Conservation (phyloP, 108 stramenopile species). For the Cylindrotheca fusiformis region DNA sequence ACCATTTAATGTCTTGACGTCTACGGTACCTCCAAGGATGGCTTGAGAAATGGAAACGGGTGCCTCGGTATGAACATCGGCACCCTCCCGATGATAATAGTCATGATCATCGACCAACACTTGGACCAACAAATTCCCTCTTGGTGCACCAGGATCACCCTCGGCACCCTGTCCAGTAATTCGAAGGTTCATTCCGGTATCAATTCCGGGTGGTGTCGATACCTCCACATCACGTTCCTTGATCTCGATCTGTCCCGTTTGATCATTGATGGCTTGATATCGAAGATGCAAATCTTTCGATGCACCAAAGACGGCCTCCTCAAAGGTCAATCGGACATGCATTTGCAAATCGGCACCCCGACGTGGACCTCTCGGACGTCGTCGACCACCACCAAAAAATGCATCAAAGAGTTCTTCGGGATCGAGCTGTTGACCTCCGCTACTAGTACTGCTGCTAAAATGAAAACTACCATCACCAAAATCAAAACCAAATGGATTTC, state of each 20-base stretch:
- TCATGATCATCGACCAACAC: conserved; percentile 84
- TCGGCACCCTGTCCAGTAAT: conserved; percentile 88
- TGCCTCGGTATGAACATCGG: conserved; percentile 80
- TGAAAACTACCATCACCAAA: conserved; percentile 80
- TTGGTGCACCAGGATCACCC: conserved; percentile 85
- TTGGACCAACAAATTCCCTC: conserved; percentile 89
- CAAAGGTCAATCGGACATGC: conserved; percentile 77
- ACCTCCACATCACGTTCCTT: conserved; percentile 85
- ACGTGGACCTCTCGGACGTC: conserved; percentile 69
- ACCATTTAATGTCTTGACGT: conserved; percentile 93
- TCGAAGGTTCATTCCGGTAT: conserved; percentile 90
- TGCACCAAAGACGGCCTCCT: conserved; percentile 88
- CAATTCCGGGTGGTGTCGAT: conserved; percentile 91
- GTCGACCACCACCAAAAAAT: conserved; percentile 72
- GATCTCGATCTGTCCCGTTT: conserved; percentile 60
- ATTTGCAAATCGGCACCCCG: conserved; percentile 89
- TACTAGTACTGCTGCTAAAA: conserved; percentile 39
- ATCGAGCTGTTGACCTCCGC: conserved; percentile 64
- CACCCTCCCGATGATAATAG: conserved; percentile 88
- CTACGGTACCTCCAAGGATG: conserved; percentile 90
- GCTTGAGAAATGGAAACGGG: conserved; percentile 82
- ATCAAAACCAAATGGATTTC: conserved; percentile 49
- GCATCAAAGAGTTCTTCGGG: conserved; percentile 88
- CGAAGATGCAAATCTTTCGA: conserved; percentile 78
- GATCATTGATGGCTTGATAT: conserved; percentile 66